A percentile compares a stretch with the other conserved stretches of the same genome.
Evolutionary conservation across 345 rosid species (phyloP).

Genomic region (Balakata baccata): DNA sequence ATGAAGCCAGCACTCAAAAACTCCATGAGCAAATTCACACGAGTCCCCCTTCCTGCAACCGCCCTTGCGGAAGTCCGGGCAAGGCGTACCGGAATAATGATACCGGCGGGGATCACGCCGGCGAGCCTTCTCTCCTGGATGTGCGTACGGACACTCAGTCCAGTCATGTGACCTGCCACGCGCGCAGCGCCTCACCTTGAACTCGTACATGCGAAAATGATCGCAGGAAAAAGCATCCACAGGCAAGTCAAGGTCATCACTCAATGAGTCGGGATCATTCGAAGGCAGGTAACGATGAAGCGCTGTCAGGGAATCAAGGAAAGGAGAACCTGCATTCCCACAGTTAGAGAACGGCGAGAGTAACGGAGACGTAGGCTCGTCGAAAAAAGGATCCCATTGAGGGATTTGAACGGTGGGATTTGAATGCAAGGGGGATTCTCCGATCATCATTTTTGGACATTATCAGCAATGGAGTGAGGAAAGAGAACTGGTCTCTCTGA

Average conservation of each 20-base stretch:
- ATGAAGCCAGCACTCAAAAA: constrained; percentile 91
- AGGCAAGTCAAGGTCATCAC: constrained; percentile 25
- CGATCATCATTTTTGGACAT: constrained; percentile 51
- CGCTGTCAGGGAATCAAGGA: constrained; percentile 47
- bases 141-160: constrained; percentile 92
- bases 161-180: constrained; percentile 79
- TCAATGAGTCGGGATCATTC: constrained; percentile 43
- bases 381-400: constrained; percentile 45
- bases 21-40: constrained; percentile 66
- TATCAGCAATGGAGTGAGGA: neutral
- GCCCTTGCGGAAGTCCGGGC: constrained; percentile 68
- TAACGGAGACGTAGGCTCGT: constrained; percentile 29
- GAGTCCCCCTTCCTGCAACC: constrained; percentile 53
- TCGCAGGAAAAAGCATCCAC: constrained; percentile 31
- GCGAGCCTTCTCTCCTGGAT: constrained; percentile 85
- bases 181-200: constrained; percentile 74
- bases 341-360: constrained; percentile 32
- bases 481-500: neutral
- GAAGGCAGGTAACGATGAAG: constrained; percentile 69
- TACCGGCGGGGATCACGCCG: constrained; percentile 78
- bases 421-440: constrained; percentile 33
- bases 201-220: constrained; percentile 75
- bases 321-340: constrained; percentile 18
- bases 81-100: constrained; percentile 61
- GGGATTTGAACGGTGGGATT: constrained; percentile 62